A percentile compares a stretch with the other conserved stretches of the same genome.
These are phyloP conservation scores for Candida argentea DNA, from an alignment of 805 yeast species.

Conservation along the genomic window DNA sequence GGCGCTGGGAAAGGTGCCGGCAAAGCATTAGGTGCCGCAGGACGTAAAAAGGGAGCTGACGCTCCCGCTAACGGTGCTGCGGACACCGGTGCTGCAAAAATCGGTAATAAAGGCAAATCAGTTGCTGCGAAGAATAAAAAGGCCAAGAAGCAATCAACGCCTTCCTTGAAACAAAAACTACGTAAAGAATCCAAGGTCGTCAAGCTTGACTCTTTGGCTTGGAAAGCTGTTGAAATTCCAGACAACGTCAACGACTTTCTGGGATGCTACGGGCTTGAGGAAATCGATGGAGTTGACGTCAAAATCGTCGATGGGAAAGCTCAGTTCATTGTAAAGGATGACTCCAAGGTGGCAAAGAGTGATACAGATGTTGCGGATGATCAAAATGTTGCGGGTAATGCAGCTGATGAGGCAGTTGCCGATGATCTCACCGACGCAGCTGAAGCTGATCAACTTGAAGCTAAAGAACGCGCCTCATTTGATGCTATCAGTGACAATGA, in stretches of 20 bases:
- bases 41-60: neutral
- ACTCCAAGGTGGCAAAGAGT: conserved; percentile 19
- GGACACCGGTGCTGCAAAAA: conserved; percentile 1
- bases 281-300: conserved; percentile 86
- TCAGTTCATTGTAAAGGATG: conserved; percentile 35
- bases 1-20: neutral
- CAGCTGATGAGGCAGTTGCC: conserved; percentile 2
- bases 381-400: conserved; percentile 6
- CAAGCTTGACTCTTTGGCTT: conserved; percentile 42
- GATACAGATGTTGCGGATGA: conserved; percentile 17
- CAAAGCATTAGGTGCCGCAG: conserved; percentile 1
- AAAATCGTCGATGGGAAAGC: conserved; percentile 61
- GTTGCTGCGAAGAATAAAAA: conserved; percentile 4
- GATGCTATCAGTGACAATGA: conserved; percentile 10
- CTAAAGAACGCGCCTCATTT: conserved; percentile 9
- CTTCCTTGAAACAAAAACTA: conserved; percentile 20
- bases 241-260: conserved; percentile 80
- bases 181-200: conserved; percentile 30
- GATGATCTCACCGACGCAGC: conserved; percentile 7
- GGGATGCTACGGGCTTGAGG: conserved; percentile 89
- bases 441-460: conserved; percentile 11
- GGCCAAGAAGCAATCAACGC: conserved; percentile 7
- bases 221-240: conserved; percentile 80
- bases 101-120: conserved; percentile 1
- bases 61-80: too few species aligned